Percentiles rank a stretch among this genome's conserved stretches.
phyloP scores from a whole-genome alignment of 371 early-diverging fungal genomes.

The Rhizopus sp. region DNA sequence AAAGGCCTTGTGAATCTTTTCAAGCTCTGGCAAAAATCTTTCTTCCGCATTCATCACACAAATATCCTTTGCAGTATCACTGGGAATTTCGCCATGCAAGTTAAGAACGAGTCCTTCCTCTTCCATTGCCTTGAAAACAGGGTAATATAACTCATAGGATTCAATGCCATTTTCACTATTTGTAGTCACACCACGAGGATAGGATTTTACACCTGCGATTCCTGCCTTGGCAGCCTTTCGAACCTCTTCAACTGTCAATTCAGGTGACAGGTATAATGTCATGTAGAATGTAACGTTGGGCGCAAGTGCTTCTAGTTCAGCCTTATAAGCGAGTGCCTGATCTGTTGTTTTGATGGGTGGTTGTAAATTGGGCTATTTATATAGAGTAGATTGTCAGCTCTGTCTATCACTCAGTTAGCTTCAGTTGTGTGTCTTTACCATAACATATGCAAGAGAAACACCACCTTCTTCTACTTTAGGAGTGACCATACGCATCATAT shows the following conservation, averaged over 20 bases:
- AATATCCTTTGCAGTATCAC: slow-evolving; percentile 78
- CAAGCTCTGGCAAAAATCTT: slow-evolving; percentile 82
- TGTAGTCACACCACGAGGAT: slow-evolving; percentile 98
- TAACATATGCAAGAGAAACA: slow-evolving; percentile 88
- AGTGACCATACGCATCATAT: slow-evolving; percentile 89
- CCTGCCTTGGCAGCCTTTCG: slow-evolving; percentile 84
- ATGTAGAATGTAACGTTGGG: slow-evolving; percentile 89
- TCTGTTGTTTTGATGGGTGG: slow-evolving; percentile 90
- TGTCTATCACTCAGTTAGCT: neutral
- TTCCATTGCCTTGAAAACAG: slow-evolving; percentile 94
- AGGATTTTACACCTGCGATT: slow-evolving; percentile 94
- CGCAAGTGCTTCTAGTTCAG: slow-evolving; percentile 77
- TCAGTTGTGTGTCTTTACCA: slow-evolving; percentile 61
- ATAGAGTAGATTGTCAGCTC: neutral
- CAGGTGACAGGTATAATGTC: slow-evolving; percentile 91
- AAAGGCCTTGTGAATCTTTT: slow-evolving; percentile 84
- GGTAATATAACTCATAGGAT: slow-evolving; percentile 86
- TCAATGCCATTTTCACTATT: slow-evolving; percentile 96
- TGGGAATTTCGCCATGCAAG: slow-evolving; percentile 95
- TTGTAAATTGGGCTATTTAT: slow-evolving; percentile 83
- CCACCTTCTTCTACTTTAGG: slow-evolving; percentile 83
- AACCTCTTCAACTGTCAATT: slow-evolving; percentile 90
- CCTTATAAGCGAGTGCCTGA: slow-evolving; percentile 84
- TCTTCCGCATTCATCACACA: slow-evolving; percentile 98
- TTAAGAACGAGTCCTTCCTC: slow-evolving; percentile 92